Evolutionary conservation across 192 early-diverging fungal species (phyloP), one percentile per base, ranked within the genome.

Genomic region (Backusella westeae): DNA sequence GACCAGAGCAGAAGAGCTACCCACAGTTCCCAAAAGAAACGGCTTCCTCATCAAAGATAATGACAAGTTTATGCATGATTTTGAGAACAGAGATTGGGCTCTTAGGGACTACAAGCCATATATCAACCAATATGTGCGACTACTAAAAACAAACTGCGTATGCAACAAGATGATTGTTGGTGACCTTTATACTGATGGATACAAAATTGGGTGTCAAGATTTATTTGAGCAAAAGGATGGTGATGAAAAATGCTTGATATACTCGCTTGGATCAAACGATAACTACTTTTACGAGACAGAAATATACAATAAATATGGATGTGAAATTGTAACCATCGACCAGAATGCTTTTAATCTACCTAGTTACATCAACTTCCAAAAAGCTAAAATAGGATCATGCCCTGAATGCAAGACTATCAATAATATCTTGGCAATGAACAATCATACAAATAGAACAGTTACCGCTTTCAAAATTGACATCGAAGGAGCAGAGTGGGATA

Each of bases 401-500:
- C 67, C 67, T 6, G 67, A 69, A 4, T 69, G 67, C 32, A 34
- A 38, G 32, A 36, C 34, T 1, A 38, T 69, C 34, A 34, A 69
- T 9, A 26, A 19, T 26, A 69, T 69, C 19, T 39, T 69, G 67
- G 19, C 34, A 69, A 21, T 36, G 67, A 39, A 69, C 34, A 39
- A 39, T 12, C 34, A 69, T 23, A n/a, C 29, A 23, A 69, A 69
- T 23, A 69, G 34, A 34, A 69, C 67, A 4, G 15, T 69, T 17
- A 69, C 34, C 19, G 34, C 67, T 34, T 39, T 69, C 34, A 69
- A 69, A 15, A 36, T 69, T 32, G 67, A 69, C 36, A 69, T 69
- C 12, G 67, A 69, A 34, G 67, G 67, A 21, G 34, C 67, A 39
- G 67, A 69, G 14, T 69, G 67, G 67, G 34, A 69, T 34, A 69